These are phyloP conservation scores for Colletotrichum brevisporum DNA, from an alignment of 2,329 filamentous ascomycete species.

Conservation along the genomic window DNA sequence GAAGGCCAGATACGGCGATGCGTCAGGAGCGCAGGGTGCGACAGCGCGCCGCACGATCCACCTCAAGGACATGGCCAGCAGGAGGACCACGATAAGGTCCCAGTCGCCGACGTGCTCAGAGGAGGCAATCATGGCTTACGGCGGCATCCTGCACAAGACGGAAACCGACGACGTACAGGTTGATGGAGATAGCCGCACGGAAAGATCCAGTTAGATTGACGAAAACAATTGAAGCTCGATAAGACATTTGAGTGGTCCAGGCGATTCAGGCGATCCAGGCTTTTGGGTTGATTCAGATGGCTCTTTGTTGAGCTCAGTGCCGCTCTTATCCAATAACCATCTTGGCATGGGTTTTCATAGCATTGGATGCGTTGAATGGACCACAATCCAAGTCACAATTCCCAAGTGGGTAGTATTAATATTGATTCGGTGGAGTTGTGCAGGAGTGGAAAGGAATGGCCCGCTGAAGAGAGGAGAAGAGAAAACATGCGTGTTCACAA, in stretches of 20 bases:
- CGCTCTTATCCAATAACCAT: too few relatives aligned
- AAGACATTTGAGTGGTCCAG: not conserved
- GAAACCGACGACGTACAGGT: not conserved
- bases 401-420: too few relatives aligned
- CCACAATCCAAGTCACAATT: too few relatives aligned
- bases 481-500: slow-evolving; percentile 3
- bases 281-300: not conserved
- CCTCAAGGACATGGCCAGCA: slow-evolving; percentile 45
- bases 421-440: not conserved
- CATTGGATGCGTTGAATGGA: too few relatives aligned
- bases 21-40: slow-evolving; percentile 32
- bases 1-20: slow-evolving; percentile 45
- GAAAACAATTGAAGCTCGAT: too few relatives aligned
- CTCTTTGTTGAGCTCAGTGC: too few relatives aligned
- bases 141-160: slow-evolving; percentile 51
- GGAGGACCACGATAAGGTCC: slow-evolving; percentile 50
- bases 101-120: slow-evolving; percentile 52
- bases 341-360: too few relatives aligned
- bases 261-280: not conserved
- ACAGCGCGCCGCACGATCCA: slow-evolving; percentile 25
- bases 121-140: slow-evolving; percentile 58
- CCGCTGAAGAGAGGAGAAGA: not conserved
- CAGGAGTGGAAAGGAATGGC: not conserved
- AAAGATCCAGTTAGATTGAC: not conserved
- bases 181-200: not conserved